A percentile compares a stretch with the other conserved stretches of the same genome.
Evolutionary conservation across 2,329 filamentous ascomycete species (phyloP).

Genomic region (Fusarium chlamydosporum): DNA sequence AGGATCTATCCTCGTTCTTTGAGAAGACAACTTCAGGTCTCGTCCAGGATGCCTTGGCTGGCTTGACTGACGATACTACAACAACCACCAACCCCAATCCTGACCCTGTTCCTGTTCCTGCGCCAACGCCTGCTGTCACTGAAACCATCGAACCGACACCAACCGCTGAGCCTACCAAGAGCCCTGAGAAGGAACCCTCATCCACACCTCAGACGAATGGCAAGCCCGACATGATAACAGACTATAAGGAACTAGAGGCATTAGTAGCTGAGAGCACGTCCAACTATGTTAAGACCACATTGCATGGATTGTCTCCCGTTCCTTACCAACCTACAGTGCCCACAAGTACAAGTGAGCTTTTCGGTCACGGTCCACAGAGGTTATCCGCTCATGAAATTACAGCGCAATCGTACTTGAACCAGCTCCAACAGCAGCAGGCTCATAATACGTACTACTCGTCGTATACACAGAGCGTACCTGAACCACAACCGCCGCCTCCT

Average conservation of each 20-base stretch:
- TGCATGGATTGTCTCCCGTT: conserved; percentile 60
- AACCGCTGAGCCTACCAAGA: conserved; percentile 44
- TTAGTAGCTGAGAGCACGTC: conserved; percentile 62
- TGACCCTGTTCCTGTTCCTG: conserved; percentile 47
- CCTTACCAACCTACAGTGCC: conserved; percentile 61
- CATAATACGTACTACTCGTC: conserved; percentile 55
- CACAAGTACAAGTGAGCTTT: conserved; percentile 56
- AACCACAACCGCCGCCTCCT: conserved; percentile 52
- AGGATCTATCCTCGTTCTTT: conserved; percentile 60
- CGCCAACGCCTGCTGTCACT: conserved; percentile 26
- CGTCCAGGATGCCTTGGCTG: conserved; percentile 59
- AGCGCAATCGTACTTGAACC: conserved; percentile 57
- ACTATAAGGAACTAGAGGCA: conserved; percentile 61
- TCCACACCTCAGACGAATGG: conserved; percentile 49
- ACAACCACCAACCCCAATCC: conserved; percentile 7
- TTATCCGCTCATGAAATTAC: conserved; percentile 52
- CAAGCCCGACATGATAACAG: conserved; percentile 55
- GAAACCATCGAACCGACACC: conserved; percentile 43
- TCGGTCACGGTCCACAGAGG: neutral
- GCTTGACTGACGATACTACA: conserved; percentile 51
- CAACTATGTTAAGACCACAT: conserved; percentile 61
- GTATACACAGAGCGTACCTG: conserved; percentile 56
- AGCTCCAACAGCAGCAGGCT: conserved; percentile 57
- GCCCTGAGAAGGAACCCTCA: conserved; percentile 45
- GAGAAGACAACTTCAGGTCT: conserved; percentile 60